phyloP scores from a whole-genome alignment of 352 stramenopile genomes.

The Blastocystis sp. region DNA sequence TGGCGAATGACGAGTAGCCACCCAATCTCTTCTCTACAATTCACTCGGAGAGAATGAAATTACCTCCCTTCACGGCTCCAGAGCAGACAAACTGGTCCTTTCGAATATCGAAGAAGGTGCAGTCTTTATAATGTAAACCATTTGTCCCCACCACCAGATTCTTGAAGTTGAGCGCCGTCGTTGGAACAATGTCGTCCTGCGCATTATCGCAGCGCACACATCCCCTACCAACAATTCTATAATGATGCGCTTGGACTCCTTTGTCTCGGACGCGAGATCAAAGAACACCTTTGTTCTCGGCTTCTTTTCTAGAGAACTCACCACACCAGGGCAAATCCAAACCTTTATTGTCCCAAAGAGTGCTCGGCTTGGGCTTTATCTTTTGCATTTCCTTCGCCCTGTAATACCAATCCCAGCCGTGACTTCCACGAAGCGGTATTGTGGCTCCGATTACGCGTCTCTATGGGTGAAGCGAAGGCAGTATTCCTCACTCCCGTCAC shows the following conservation, averaged over 20 bases:
- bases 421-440: slow-evolving; percentile 57
- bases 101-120: slow-evolving; percentile 70
- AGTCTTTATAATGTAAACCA: slow-evolving; percentile 65
- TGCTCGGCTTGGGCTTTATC: slow-evolving; percentile 54
- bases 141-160: slow-evolving; percentile 66
- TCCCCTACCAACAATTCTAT: slow-evolving; percentile 55
- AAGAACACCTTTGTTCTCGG: slow-evolving; percentile 61
- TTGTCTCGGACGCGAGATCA: slow-evolving; percentile 51
- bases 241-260: slow-evolving; percentile 36
- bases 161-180: slow-evolving; percentile 58
- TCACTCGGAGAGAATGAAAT: background rate
- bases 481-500: background rate
- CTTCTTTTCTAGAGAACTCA: slow-evolving; percentile 52
- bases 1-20: slow-evolving; percentile 64
- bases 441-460: slow-evolving; percentile 29
- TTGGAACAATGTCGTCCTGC: slow-evolving; percentile 70
- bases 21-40: slow-evolving; percentile 71
- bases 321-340: background rate
- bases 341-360: slow-evolving; percentile 64
- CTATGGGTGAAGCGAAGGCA: background rate
- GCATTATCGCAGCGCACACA: background rate
- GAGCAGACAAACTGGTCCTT: slow-evolving; percentile 61
- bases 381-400: slow-evolving; percentile 68
- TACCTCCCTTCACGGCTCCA: slow-evolving; percentile 71
- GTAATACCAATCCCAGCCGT: slow-evolving; percentile 73